Evolutionary conservation across 768 basidiomycete species (phyloP), one percentile per base, ranked within the genome.

Genomic region (Asterophora parasitica): DNA sequence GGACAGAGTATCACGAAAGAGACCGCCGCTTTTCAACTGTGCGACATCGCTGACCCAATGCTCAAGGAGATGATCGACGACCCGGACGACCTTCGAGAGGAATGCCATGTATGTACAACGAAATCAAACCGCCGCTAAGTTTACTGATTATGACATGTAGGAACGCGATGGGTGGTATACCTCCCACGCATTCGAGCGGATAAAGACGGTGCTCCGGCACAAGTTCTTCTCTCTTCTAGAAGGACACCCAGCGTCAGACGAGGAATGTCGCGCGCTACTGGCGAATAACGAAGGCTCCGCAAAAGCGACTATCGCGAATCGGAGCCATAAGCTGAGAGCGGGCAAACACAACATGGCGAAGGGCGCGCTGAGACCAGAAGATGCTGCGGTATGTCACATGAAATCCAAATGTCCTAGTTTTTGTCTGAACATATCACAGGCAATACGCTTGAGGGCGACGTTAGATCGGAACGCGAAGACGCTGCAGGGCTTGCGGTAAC

Each of bases 91-190:
- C 67, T 88, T 13, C 78, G 83, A 28, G 84, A 88, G 51, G 71
- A 64, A 10, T 92, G 89, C 62, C 74, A 91, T 59, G 92, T 94
- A 51, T 57, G 87, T 71, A 5, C 7, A 26, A 13, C 19, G 1
- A 31, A 23, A 23, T 27, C 10, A n/a, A n/a, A 19, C 6, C 9
- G 1, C n/a, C 13, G 15, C 10, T 12, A 10, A 11, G 10, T 33
- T 28, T 13, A n/a, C 32, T 50, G 26, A 26, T 5, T 31, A 11
- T 4, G 36, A 15, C 26, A 45, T 17, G n/a, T 49, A 87, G 85
- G 84, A 88, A 69, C 81, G 84, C 40, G 88, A 92, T 57, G 94
- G 94, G 2, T 97, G 93, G 93, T 96, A 86, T 60, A 81, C 80
- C 4, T 71, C 78, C 0, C 79, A 83, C 52, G 78, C 84, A 3